Conservation (phyloP, 257 asterid species). For the Gynochthodes officinalis region DNA sequence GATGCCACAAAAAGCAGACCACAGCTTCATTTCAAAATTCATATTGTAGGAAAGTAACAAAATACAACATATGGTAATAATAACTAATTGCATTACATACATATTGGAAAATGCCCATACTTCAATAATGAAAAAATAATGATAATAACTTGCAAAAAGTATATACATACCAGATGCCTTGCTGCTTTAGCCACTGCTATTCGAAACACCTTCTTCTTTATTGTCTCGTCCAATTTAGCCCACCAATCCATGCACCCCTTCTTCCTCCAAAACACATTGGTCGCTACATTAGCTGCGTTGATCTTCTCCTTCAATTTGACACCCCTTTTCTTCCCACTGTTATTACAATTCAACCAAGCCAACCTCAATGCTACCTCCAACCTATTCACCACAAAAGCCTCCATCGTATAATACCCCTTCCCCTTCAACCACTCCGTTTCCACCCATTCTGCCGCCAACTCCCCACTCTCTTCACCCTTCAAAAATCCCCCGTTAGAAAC, state of each 20-base stretch:
- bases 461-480: constrained; percentile 70
- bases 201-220: constrained; percentile 51
- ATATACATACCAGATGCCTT: constrained; percentile 56
- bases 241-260: constrained; percentile 98
- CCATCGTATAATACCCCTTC: constrained; percentile 80
- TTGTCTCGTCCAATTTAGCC: constrained; percentile 70
- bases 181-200: constrained; percentile 72
- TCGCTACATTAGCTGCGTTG: constrained; percentile 60
- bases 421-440: constrained; percentile 87
- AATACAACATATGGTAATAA: background rate
- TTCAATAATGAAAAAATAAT: constrained; percentile 6
- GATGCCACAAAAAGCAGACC: constrained; percentile 1
- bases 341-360: constrained; percentile 73
- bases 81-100: background rate
- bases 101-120: constrained; percentile 4
- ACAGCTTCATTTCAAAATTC: background rate
- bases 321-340: constrained; percentile 64
- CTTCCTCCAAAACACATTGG: constrained; percentile 91
- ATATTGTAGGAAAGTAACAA: background rate
- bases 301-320: constrained; percentile 71
- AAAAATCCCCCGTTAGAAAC: constrained; percentile 68
- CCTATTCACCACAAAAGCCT: constrained; percentile 67
- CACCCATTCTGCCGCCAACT: constrained; percentile 68
- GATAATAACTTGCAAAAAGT: constrained; percentile 6
- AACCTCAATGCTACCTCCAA: constrained; percentile 78